Base-by-base conservation (phyloP, 164 flowering plant genomes). In the Piper betle region DNA sequence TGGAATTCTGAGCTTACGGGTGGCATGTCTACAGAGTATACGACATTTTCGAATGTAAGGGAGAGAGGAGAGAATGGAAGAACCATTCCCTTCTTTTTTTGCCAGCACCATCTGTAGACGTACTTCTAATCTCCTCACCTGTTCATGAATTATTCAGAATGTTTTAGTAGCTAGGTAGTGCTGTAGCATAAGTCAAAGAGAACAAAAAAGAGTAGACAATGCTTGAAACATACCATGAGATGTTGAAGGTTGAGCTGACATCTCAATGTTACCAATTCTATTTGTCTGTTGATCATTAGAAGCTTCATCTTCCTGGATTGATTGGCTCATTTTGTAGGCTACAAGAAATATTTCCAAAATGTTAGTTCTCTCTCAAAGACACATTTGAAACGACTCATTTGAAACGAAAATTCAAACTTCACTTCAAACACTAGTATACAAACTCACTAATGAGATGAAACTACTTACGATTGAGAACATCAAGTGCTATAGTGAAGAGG, bases 1-100 rank as follows among this genome's bases (percentile, higher is more conserved):
- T 10, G 11, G 41, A 46, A 43, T 46, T 16, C 52, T 38, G 16
- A 1, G 17, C 17, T 37, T 75, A 81, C 85, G 78, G 71, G 73
- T 64, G 83, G 86, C 81, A 80, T 82, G 66, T 79, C 86, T 0
- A 82, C 83, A n/a, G 80, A 65, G 54, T 80, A 82, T 63, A 59
- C 65, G 57, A 82, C 68, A 7, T 76, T 72, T 56, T 79, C 78
- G 57, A 80, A 80, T 19, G 82, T 68, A 15, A 82, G 62, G 15
- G 83, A 76, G 53, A 68, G 78, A 5, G 83, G 86, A 60, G 69
- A 37, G 48, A 82, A 82, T n/a, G 86, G 86, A 64, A 82, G 78
- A 68, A 82, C 74, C 82, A 82, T 78, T 46, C 50, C 50, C 11
- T 46, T 46, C 50, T 46, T 46, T 10, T 72, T 46, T 63, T 64